These are phyloP conservation scores for Microthlaspi erraticum DNA, from an alignment of 345 rosid species.

Conservation along the genomic window DNA sequence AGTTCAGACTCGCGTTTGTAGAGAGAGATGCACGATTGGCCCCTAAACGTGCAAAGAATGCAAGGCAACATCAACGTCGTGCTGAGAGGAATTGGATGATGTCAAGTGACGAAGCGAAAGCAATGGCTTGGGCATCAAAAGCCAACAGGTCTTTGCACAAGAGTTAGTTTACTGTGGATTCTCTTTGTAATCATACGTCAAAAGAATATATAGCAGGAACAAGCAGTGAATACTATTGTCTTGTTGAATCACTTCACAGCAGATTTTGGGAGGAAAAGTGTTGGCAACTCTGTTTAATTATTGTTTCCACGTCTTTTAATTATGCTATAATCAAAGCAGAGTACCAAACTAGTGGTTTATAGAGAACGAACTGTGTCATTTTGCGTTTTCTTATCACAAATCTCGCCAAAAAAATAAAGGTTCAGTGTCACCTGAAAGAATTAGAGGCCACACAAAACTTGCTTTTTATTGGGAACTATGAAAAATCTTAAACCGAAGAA, in stretches of 20 bases:
- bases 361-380: neutral
- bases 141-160: constrained; percentile 58
- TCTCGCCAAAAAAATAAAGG: constrained; percentile 4
- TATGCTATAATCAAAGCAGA: neutral
- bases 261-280: constrained; percentile 14
- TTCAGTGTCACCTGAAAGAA: constrained; percentile 14
- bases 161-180: constrained; percentile 30
- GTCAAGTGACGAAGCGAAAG: constrained; percentile 62
- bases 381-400: constrained; percentile 16
- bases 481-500: constrained; percentile 11
- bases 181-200: neutral
- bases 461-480: constrained; percentile 32
- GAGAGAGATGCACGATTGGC: constrained; percentile 86
- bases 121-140: constrained; percentile 63
- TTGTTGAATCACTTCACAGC: constrained; percentile 12
- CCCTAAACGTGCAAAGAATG: constrained; percentile 90
- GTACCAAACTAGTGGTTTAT: constrained; percentile 11
- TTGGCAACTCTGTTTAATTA: neutral
- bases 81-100: constrained; percentile 78
- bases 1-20: constrained; percentile 76
- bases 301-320: constrained; percentile 1
- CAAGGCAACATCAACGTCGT: constrained; percentile 83
- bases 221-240: constrained; percentile 8
- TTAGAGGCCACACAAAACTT: constrained; percentile 34
- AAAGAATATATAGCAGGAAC: constrained; percentile 18